Percentiles rank a stretch among this genome's conserved stretches.
These are phyloP conservation scores for Hypoxylon rubiginosum DNA, from an alignment of 2,329 filamentous ascomycete genomes.

Conservation along the genomic window DNA sequence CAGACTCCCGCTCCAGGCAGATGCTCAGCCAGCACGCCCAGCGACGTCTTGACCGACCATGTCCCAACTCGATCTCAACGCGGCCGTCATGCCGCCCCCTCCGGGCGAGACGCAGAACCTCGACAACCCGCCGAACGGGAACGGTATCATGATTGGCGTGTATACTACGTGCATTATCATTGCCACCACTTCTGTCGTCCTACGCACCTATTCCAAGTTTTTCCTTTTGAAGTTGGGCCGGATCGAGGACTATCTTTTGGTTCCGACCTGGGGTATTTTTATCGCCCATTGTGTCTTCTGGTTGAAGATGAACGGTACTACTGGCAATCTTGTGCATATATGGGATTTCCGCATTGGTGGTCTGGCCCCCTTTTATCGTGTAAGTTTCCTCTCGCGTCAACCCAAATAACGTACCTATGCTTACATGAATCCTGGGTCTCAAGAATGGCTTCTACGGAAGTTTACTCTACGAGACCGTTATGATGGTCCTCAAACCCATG, in stretches of 20 bases:
- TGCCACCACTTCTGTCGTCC: slow-evolving; percentile 4
- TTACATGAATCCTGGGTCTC: not conserved
- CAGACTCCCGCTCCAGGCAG: not conserved
- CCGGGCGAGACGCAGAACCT: slow-evolving; percentile 7
- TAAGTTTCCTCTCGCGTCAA: slow-evolving; percentile 3
- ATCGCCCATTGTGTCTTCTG: slow-evolving; percentile 11
- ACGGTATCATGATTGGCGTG: slow-evolving; percentile 1
- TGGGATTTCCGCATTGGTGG: slow-evolving; percentile 14
- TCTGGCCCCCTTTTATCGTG: slow-evolving; percentile 4
- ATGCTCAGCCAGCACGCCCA: slow-evolving; percentile 1
- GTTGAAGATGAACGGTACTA: slow-evolving; percentile 7
- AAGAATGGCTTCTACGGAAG: slow-evolving; percentile 10
- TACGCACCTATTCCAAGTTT: slow-evolving; percentile 12
- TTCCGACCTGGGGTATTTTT: slow-evolving; percentile 11
- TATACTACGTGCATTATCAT: slow-evolving; percentile 7
- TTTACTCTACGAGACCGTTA: slow-evolving; percentile 4
- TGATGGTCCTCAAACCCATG: slow-evolving; percentile 6
- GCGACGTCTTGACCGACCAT: not conserved
- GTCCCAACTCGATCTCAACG: slow-evolving; percentile 3
- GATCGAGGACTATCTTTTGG: slow-evolving; percentile 9
- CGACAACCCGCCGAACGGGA: slow-evolving; percentile 14
- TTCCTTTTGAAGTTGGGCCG: slow-evolving; percentile 6
- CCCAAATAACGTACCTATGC: slow-evolving; percentile 2
- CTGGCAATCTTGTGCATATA: slow-evolving; percentile 2
- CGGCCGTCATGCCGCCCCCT: slow-evolving; percentile 8